These are phyloP conservation scores for Linaria vulgaris DNA, from an alignment of 257 asterid genomes.

Conservation along the genomic window DNA sequence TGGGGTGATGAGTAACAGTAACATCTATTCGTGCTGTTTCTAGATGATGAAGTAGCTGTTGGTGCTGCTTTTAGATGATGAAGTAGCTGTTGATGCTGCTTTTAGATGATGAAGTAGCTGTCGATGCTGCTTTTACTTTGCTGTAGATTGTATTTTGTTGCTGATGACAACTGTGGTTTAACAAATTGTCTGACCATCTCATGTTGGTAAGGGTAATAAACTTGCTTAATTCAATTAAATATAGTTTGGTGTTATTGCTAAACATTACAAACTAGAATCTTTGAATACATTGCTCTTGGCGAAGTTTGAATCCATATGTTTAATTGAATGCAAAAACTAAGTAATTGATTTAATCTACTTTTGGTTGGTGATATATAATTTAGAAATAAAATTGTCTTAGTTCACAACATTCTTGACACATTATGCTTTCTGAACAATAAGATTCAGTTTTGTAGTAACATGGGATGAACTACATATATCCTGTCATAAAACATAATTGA, in stretches of 20 bases:
- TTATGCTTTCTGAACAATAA: conserved; percentile 21
- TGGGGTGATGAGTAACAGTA: conserved; percentile 55
- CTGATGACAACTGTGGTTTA: conserved; percentile 38
- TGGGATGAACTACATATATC: neutral
- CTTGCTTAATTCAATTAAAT: conserved; percentile 24
- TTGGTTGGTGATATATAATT: neutral
- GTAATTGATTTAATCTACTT: too few species aligned
- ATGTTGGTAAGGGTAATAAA: conserved; percentile 48
- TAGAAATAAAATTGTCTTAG: neutral
- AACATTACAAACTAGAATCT: neutral
- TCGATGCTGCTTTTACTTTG: conserved; percentile 50
- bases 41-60: conserved; percentile 46
- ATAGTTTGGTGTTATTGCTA: neutral
- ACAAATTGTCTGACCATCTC: conserved; percentile 25
- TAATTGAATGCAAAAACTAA: neutral
- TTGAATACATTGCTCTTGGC: neutral
- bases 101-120: conserved; percentile 48
- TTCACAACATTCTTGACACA: conserved; percentile 28
- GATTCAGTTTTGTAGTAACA: neutral
- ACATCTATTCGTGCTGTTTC: conserved; percentile 53
- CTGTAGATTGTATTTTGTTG: conserved; percentile 46
- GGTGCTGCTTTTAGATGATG: conserved; percentile 57
- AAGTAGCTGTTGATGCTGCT: conserved; percentile 49
- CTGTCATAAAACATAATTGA: neutral
- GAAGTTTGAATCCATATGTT: neutral